Percentiles rank a stretch among this genome's conserved stretches.
phyloP scores from a whole-genome alignment of 805 yeast genomes.

The Kurtzmaniella cleridarum region DNA sequence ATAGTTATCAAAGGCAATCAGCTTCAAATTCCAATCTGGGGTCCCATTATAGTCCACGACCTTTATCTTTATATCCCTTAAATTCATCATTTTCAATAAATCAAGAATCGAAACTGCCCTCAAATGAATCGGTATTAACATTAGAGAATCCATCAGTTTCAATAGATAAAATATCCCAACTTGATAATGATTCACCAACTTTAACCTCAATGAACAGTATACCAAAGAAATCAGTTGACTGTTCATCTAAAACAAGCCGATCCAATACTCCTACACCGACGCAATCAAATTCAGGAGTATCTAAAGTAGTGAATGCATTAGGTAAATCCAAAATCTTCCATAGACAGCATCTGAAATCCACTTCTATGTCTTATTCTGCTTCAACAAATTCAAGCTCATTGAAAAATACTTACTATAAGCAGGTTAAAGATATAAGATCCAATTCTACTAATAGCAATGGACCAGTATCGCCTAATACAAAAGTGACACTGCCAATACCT shows the following conservation, averaged over 20 bases:
- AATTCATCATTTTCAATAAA: background rate
- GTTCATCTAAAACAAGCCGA: background rate
- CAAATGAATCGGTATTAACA: background rate
- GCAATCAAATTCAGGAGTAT: background rate
- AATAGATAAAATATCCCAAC: too few species aligned
- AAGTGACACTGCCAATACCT: slow-evolving; percentile 3
- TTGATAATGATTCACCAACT: slow-evolving; percentile 1
- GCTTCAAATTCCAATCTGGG: background rate
- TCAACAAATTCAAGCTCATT: background rate
- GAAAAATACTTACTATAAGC: slow-evolving; percentile 25
- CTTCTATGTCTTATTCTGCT: slow-evolving; percentile 1
- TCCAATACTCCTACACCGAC: background rate
- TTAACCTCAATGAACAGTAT: background rate
- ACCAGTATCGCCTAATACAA: slow-evolving; percentile 17
- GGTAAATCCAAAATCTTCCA: slow-evolving; percentile 25
- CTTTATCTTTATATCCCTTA: background rate
- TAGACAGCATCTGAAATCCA: slow-evolving; percentile 12
- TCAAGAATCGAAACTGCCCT: background rate
- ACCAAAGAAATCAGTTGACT: background rate
- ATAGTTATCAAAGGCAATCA: background rate
- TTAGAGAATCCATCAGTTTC: too few species aligned
- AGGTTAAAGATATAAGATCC: slow-evolving; percentile 28
- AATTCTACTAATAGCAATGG: slow-evolving; percentile 15
- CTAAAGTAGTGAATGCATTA: slow-evolving; percentile 16
- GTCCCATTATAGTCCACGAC: background rate